phyloP scores from a whole-genome alignment of 176 grass and related monocot species.

The Oryza meridionalis region DNA sequence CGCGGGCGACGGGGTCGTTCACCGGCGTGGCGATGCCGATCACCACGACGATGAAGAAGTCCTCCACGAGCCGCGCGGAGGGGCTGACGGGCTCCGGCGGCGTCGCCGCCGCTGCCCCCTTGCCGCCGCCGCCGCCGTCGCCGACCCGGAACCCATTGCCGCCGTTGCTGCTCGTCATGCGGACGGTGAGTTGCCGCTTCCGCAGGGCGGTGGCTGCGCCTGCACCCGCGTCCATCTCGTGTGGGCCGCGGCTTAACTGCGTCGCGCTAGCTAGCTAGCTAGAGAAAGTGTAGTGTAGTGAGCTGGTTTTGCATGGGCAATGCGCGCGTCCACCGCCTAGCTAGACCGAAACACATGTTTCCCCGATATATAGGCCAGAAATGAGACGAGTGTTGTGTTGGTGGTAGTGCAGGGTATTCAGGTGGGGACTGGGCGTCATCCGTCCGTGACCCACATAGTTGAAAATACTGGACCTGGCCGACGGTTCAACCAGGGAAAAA shows the following conservation, averaged over 20 bases:
- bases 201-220: not conserved
- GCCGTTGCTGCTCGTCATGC: slow-evolving; percentile 5
- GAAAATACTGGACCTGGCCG: too few species aligned
- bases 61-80: slow-evolving; percentile 61
- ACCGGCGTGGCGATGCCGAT: slow-evolving; percentile 53
- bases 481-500: too few species aligned
- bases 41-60: slow-evolving; percentile 73
- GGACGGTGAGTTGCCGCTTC: slow-evolving; percentile 42
- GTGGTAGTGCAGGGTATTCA: not conserved
- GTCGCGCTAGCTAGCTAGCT: not conserved
- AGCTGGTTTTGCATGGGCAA: not conserved
- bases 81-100: slow-evolving; percentile 65
- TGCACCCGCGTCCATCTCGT: slow-evolving; percentile 23
- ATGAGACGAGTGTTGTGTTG: not conserved
- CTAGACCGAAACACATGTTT: not conserved
- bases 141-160: not conserved
- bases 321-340: not conserved
- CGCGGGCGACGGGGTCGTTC: slow-evolving; percentile 45
- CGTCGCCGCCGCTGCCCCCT: not conserved
- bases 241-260: not conserved
- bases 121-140: too few species aligned
- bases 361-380: not conserved
- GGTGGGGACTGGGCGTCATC: not conserved
- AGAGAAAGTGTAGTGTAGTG: not conserved
- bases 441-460: not conserved